Evolutionary conservation across 192 early-diverging fungal species (phyloP), one percentile per base, ranked within the genome.

Genomic region (Chytriomyces confervae): DNA sequence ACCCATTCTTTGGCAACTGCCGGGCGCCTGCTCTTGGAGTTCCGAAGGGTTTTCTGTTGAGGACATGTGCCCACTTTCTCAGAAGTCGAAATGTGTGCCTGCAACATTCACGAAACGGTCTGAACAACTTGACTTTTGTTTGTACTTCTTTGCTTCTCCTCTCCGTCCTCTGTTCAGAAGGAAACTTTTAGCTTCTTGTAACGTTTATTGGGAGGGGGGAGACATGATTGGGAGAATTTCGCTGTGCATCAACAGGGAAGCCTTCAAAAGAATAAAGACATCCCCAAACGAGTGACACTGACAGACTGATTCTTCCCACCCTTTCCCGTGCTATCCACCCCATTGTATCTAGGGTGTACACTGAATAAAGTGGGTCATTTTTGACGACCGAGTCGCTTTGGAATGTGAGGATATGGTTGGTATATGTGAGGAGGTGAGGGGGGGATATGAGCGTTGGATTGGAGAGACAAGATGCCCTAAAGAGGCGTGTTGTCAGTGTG

Each of bases 281-380:
- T 20, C 13, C 62, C 62, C 16, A 27, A 11, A 23, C 27, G 62
- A 18, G 27, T 11, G 62, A 64, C n/a, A 29, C 62, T 23, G 13
- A 57, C 53, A 64, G n/a, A 64, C 16, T 7, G 50, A 36, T 29
- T 70, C 23, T 70, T 70, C 69, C 69, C 46, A 53, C 69, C 69
- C 69, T 70, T 70, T 70, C 69, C 69, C 69, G 69, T 23, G 69
- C 27, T 6, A 44, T 48, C 69, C 47, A 57, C 50, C 69, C 69
- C 69, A 70, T 70, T 53, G 7, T 70, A 10, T 10, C 69, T 50
- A 70, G 69, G 69, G 47, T 57, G 69, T 70, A n/a, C 69, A 23
- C 69, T 53, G 47, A 53, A 70, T 70, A 70, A 70, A 53, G 50
- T 48, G 46, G 69, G 69, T 49, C n/a, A 23, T 18, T 27, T 16